These are phyloP conservation scores for Xylaria sp. DNA, from an alignment of 2,329 filamentous ascomycete genomes.

Conservation along the genomic window DNA sequence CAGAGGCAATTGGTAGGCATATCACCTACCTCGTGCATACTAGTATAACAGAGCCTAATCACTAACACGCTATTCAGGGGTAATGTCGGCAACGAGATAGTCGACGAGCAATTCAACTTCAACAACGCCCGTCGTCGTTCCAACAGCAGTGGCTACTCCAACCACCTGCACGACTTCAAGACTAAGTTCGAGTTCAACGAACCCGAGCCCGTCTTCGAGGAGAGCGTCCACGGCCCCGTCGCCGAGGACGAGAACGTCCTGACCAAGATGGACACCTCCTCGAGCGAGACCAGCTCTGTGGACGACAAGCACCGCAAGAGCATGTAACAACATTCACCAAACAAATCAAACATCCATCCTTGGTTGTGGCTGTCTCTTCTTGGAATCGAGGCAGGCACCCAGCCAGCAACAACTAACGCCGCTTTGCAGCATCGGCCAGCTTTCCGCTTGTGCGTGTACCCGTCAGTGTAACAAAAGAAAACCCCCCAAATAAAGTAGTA, in stretches of 20 bases:
- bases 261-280: constrained; percentile 67
- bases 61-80: constrained; percentile 69
- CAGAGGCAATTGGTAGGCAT: constrained; percentile 88
- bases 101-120: constrained; percentile 85
- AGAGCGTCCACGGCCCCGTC: constrained; percentile 77
- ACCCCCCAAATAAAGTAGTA: constrained; percentile 31
- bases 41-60: background rate
- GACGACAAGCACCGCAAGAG: constrained; percentile 56
- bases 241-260: constrained; percentile 67
- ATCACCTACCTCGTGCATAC: background rate
- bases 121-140: constrained; percentile 89
- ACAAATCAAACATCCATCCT: background rate
- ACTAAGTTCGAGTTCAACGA: constrained; percentile 97
- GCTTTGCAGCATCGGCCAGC: constrained; percentile 28
- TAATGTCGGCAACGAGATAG: constrained; percentile 80
- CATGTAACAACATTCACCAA: constrained; percentile 26
- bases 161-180: constrained; percentile 81
- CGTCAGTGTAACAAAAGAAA: constrained; percentile 31
- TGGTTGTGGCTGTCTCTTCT: constrained; percentile 2
- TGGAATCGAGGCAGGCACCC: constrained; percentile 1
- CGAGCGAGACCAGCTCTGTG: constrained; percentile 68
- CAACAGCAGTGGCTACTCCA: constrained; percentile 83
- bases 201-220: constrained; percentile 90
- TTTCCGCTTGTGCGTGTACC: constrained; percentile 34
- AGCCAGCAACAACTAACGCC: constrained; percentile 1